Evolutionary conservation across 108 stramenopile genomes (phyloP).

Genomic region (Pseudonitzschia multistriata): DNA sequence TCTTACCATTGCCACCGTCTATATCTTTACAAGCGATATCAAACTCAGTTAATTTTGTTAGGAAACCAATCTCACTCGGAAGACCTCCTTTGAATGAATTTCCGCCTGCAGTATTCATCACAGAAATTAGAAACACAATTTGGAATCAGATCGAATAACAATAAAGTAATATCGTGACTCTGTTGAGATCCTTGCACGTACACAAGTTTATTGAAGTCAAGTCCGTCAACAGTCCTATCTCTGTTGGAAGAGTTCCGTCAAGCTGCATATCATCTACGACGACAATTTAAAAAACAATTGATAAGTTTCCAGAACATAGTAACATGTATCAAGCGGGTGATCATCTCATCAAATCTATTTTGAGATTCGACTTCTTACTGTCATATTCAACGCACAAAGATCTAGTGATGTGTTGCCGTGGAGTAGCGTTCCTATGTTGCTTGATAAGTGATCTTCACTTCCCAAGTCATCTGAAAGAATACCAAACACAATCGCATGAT

Average conservation of each 20-base stretch:
- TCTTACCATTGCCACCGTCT: background rate
- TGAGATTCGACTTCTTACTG: background rate
- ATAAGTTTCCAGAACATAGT: background rate
- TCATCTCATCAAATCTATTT: too few species aligned
- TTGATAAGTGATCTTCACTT: background rate
- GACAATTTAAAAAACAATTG: background rate
- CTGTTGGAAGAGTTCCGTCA: constrained; percentile 36
- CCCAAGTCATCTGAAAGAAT: too few species aligned
- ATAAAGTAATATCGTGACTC: background rate
- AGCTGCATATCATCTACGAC: background rate
- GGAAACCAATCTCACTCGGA: constrained; percentile 34
- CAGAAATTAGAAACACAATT: too few species aligned
- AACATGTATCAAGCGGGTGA: too few species aligned
- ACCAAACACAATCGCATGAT: background rate
- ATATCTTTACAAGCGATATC: constrained; percentile 1
- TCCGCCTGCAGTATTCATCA: too few species aligned
- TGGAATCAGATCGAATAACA: background rate
- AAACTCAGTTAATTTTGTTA: constrained; percentile 28
- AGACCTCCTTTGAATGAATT: constrained; percentile 23
- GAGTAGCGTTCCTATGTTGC: background rate
- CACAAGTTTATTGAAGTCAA: constrained; percentile 1
- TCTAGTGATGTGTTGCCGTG: too few species aligned
- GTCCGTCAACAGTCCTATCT: constrained; percentile 26
- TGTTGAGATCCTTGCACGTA: background rate
- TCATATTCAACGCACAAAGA: background rate